Conservation (phyloP, 768 basidiomycete genomes). For the Trametes punicea region DNA sequence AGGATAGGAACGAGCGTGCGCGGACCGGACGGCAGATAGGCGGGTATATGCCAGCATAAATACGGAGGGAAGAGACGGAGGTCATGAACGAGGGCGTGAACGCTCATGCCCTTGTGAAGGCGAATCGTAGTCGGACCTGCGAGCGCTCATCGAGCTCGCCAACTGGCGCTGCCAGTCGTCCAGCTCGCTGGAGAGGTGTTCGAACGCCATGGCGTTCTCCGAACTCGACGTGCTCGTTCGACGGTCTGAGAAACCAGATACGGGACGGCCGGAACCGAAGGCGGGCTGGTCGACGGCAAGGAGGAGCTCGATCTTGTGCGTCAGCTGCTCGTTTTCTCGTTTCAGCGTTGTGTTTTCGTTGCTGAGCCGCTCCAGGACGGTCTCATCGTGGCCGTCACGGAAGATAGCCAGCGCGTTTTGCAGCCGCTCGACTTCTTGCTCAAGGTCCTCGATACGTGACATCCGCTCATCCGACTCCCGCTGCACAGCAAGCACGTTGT, state of each 20-base stretch:
- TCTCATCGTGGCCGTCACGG: slow-evolving; percentile 74
- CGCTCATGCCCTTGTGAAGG: slow-evolving; percentile 53
- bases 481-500: slow-evolving; percentile 66
- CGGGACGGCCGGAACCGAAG: slow-evolving; percentile 57
- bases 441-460: slow-evolving; percentile 72
- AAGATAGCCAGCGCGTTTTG: slow-evolving; percentile 70
- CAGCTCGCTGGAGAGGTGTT: slow-evolving; percentile 74
- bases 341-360: slow-evolving; percentile 76
- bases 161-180: slow-evolving; percentile 87
- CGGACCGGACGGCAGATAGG: slow-evolving; percentile 34
- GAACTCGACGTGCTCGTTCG: slow-evolving; percentile 77
- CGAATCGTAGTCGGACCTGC: slow-evolving; percentile 70
- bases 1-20: slow-evolving; percentile 45
- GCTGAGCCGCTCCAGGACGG: slow-evolving; percentile 75
- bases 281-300: slow-evolving; percentile 82
- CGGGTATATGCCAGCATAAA: slow-evolving; percentile 45
- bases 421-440: slow-evolving; percentile 75
- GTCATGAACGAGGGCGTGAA: slow-evolving; percentile 54
- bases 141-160: slow-evolving; percentile 72
- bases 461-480: slow-evolving; percentile 78
- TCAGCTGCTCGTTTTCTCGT: slow-evolving; percentile 83
- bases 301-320: slow-evolving; percentile 87
- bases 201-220: slow-evolving; percentile 74
- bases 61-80: slow-evolving; percentile 18
- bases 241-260: slow-evolving; percentile 55